phyloP scores from a whole-genome alignment of 2,329 filamentous ascomycete genomes.

The Coleophoma crateriformis region DNA sequence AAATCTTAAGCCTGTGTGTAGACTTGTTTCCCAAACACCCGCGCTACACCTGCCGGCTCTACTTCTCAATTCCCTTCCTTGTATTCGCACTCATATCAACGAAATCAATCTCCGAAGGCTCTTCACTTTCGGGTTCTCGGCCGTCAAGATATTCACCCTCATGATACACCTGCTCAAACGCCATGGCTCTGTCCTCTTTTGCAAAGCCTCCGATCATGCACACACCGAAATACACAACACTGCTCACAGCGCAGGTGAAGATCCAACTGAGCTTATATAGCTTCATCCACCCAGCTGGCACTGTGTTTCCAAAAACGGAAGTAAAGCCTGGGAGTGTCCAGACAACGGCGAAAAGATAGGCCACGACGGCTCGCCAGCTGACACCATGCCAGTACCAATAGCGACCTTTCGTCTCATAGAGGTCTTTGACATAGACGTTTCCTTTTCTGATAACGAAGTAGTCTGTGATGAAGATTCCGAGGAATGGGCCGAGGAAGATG shows the following conservation, averaged over 20 bases:
- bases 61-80: too few species aligned
- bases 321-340: neutral
- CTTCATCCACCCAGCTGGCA: neutral
- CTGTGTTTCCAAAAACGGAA: neutral
- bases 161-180: too few species aligned
- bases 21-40: too few species aligned
- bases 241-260: constrained; percentile 7
- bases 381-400: neutral
- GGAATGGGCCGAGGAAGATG: constrained; percentile 28
- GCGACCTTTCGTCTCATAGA: constrained; percentile 10
- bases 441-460: constrained; percentile 20
- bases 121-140: too few species aligned
- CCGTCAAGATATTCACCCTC: too few species aligned
- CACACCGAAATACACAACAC: constrained; percentile 1
- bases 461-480: constrained; percentile 27
- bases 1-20: too few species aligned
- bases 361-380: neutral
- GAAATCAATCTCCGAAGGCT: too few species aligned
- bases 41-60: too few species aligned
- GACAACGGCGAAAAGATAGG: neutral
- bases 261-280: neutral
- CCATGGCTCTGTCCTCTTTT: too few species aligned
- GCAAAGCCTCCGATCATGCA: too few species aligned
- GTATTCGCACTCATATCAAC: too few species aligned
- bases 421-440: constrained; percentile 23